A percentile compares a stretch with the other conserved stretches of the same genome.
phyloP scores from a whole-genome alignment of 2,329 filamentous ascomycete genomes.

The Curvularia eragrostidis region DNA sequence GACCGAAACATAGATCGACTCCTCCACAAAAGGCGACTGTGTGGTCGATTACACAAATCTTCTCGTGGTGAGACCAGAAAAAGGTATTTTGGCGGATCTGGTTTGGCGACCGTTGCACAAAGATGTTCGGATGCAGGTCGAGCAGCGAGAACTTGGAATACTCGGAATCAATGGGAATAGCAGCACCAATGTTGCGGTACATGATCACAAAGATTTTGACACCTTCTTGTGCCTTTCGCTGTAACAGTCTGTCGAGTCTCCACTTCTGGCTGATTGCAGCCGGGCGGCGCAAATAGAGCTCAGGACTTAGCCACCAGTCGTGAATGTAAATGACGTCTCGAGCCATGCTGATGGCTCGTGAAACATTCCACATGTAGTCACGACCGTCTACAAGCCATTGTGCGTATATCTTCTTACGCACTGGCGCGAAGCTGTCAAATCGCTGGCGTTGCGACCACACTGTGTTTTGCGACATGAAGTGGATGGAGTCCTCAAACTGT shows the following conservation, averaged over 20 bases:
- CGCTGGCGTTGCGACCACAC: conserved; percentile 83
- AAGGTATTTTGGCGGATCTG: conserved; percentile 99
- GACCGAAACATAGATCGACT: conserved; percentile 93
- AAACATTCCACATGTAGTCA: conserved; percentile 99
- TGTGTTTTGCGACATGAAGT: conserved; percentile 82
- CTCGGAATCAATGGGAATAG: conserved; percentile 96
- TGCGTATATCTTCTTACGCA: conserved; percentile 83
- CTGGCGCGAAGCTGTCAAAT: conserved; percentile 92
- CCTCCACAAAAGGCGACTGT: conserved; percentile 95
- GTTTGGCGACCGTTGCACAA: conserved; percentile 94
- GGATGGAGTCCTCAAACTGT: conserved; percentile 94
- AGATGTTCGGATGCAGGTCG: conserved; percentile 94
- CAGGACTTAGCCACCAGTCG: conserved; percentile 98
- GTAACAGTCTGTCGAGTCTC: conserved; percentile 91
- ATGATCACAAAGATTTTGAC: conserved; percentile 98
- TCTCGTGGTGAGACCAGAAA: conserved; percentile 99
- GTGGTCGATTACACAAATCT: conserved; percentile 95
- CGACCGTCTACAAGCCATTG: conserved; percentile 97
- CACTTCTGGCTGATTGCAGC: conserved; percentile 97
- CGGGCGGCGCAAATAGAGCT: conserved; percentile 92
- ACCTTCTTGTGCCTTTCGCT: conserved; percentile 90
- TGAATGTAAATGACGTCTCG: conserved; percentile 99
- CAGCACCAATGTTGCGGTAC: conserved; percentile 96
- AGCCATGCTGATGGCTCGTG: conserved; percentile 93
- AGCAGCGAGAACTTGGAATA: conserved; percentile 97